Percentiles rank a stretch among this genome's conserved stretches.
These are phyloP conservation scores for Dictyostelium citrinum DNA, from an alignment of 78 protist species.

Conservation along the genomic window DNA sequence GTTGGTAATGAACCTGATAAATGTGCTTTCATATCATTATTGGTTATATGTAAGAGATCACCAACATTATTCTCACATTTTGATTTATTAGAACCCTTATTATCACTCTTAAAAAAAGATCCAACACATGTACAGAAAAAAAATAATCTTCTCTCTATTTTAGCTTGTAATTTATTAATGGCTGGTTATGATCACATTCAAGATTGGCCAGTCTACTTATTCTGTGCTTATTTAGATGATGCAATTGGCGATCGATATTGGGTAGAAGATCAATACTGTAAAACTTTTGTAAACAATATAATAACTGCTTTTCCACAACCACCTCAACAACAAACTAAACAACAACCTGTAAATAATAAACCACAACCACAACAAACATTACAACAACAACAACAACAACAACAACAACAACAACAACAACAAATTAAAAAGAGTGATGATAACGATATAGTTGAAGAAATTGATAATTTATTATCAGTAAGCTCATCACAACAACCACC, in stretches of 20 bases:
- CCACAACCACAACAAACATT: not conserved
- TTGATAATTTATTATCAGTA: not conserved
- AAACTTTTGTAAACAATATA: conserved; percentile 20
- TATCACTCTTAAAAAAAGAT: conserved; percentile 29
- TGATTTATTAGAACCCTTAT: conserved; percentile 37
- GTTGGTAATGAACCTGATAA: conserved; percentile 21
- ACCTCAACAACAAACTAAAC: not conserved
- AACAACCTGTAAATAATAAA: not conserved
- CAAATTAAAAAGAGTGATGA: conserved; percentile 8
- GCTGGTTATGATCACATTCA: conserved; percentile 34
- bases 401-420: not conserved
- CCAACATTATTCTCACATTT: not conserved
- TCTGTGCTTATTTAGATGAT: conserved; percentile 43
- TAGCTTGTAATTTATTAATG: conserved; percentile 57
- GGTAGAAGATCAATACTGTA: conserved; percentile 71
- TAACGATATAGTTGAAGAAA: conserved; percentile 30
- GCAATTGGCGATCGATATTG: conserved; percentile 47
- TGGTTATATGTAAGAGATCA: not conserved
- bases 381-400: not conserved
- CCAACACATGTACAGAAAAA: conserved; percentile 66
- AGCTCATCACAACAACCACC: not conserved
- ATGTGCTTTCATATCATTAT: conserved; percentile 12
- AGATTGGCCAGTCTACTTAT: conserved; percentile 50
- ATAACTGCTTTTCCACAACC: conserved; percentile 12
- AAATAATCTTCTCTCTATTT: conserved; percentile 26